Percentiles rank a stretch among this genome's conserved stretches.
These are phyloP conservation scores for Ballota nigra DNA, from an alignment of 257 asterid genomes.

Conservation along the genomic window DNA sequence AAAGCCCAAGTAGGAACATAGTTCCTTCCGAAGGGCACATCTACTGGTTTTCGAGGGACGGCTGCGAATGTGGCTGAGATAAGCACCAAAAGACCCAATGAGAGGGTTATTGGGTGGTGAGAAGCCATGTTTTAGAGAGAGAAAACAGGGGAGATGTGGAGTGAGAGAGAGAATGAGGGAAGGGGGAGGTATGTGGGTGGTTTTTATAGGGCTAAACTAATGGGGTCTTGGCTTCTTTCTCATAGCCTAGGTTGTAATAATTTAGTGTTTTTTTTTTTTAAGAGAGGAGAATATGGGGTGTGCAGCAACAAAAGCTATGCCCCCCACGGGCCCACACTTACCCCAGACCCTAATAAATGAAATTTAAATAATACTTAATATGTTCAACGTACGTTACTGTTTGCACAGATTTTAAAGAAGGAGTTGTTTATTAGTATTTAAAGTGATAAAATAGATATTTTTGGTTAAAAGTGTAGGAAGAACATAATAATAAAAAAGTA, in stretches of 20 bases:
- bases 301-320: conserved; percentile 19
- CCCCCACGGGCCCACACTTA: background rate
- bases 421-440: too few species aligned
- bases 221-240: background rate
- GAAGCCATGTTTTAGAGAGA: conserved; percentile 30
- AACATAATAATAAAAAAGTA: too few species aligned
- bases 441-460: too few species aligned
- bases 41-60: conserved; percentile 45
- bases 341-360: background rate
- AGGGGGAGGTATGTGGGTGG: background rate
- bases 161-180: background rate
- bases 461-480: too few species aligned
- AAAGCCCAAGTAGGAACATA: conserved; percentile 77
- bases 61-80: conserved; percentile 41
- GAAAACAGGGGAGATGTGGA: background rate
- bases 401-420: too few species aligned
- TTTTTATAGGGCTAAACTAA: conserved; percentile 20
- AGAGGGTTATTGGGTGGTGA: conserved; percentile 15
- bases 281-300: background rate
- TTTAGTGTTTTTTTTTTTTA: background rate
- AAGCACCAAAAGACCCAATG: conserved; percentile 17
- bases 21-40: conserved; percentile 74
- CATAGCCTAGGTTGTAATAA: too few species aligned
- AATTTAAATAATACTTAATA: background rate
- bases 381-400: too few species aligned